Evolutionary conservation across 2,329 filamentous ascomycete species (phyloP).

Genomic region (Beauveria caledonica): DNA sequence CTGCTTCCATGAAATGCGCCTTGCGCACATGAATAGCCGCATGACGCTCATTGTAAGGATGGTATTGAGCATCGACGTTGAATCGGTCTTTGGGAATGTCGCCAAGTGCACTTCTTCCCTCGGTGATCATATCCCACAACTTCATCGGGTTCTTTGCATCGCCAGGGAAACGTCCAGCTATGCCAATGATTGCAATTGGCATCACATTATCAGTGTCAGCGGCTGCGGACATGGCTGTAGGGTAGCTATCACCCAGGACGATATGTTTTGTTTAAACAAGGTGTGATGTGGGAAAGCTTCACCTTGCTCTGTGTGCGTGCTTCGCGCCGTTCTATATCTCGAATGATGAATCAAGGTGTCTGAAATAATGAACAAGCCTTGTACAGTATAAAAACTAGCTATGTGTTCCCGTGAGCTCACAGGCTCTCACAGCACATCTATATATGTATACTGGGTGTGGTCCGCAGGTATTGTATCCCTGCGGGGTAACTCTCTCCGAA

Average conservation of each 20-base stretch:
- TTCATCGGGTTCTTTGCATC: not conserved
- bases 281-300: too few species aligned
- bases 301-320: too few species aligned
- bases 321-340: too few species aligned
- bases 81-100: not conserved
- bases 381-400: too few species aligned
- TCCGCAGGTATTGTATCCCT: too few species aligned
- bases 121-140: not conserved
- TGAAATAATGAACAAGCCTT: too few species aligned
- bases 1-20: not conserved
- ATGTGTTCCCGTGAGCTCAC: too few species aligned
- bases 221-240: not conserved
- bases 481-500: too few species aligned
- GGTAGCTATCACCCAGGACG: not conserved
- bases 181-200: not conserved
- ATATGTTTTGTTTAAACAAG: not conserved
- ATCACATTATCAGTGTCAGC: not conserved
- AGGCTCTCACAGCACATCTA: too few species aligned
- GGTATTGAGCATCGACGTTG: not conserved
- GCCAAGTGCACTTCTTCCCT: not conserved
- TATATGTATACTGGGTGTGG: too few species aligned
- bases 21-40: not conserved
- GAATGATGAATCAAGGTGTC: too few species aligned
- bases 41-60: not conserved
- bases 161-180: not conserved